Conservation (phyloP, 2,329 filamentous ascomycete species). For the Cladosporium sp. region DNA sequence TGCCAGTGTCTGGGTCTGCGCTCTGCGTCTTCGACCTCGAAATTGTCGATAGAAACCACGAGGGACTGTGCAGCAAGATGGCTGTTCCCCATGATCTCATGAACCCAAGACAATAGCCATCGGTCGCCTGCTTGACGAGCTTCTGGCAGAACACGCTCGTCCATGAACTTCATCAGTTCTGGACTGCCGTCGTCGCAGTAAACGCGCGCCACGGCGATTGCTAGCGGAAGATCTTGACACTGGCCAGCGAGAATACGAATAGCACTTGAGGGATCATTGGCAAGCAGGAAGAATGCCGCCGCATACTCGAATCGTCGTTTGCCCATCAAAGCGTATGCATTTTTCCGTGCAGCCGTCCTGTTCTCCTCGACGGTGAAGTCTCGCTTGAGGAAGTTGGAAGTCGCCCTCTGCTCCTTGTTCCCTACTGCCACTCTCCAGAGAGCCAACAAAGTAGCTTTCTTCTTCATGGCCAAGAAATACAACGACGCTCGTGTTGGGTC, state of each 20-base stretch:
- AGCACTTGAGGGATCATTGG: conserved; percentile 77
- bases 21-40: conserved; percentile 44
- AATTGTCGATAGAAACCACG: conserved; percentile 63
- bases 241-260: conserved; percentile 83
- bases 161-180: conserved; percentile 67
- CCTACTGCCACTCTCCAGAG: conserved; percentile 93
- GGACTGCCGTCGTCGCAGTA: conserved; percentile 82
- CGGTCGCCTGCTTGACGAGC: conserved; percentile 80
- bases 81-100: conserved; percentile 79
- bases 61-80: conserved; percentile 81
- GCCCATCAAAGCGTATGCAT: conserved; percentile 90
- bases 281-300: conserved; percentile 90
- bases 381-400: conserved; percentile 75
- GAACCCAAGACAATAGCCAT: conserved; percentile 94
- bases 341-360: conserved; percentile 87
- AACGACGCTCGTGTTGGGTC: conserved; percentile 88
- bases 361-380: conserved; percentile 85
- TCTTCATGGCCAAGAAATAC: conserved; percentile 81
- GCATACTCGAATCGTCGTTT: conserved; percentile 91
- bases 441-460: conserved; percentile 85
- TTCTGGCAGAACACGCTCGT: conserved; percentile 72
- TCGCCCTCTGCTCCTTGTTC: conserved; percentile 79
- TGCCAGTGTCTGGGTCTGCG: conserved; percentile 44
- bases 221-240: conserved; percentile 82
- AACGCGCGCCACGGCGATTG: conserved; percentile 79